Evolutionary conservation across 2,329 filamentous ascomycete species (phyloP), one percentile per base, ranked within the genome.

Genomic region (Xylariaceae sp.): DNA sequence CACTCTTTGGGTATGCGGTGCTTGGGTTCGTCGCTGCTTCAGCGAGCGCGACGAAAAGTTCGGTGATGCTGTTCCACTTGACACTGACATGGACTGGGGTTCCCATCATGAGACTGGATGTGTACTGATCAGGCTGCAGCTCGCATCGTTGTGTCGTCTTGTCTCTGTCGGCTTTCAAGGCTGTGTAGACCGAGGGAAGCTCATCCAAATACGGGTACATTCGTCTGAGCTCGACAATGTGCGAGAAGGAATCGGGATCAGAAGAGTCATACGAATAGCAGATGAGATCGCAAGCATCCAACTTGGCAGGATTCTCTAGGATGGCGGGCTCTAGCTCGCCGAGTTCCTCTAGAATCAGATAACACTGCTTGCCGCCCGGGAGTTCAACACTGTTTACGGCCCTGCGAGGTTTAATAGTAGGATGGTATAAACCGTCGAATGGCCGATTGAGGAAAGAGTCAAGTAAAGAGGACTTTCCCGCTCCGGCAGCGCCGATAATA

Each of bases 191-290:
- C 7, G 90, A 88, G 0, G 94, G 94, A 34, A 99, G 78, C n/a
- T 90, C 87, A 71, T 96, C 89, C 2, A 99, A 82, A 57, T 94
- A 88, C 0, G 91, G 86, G 66, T 93, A 89, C 68, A 87, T 89
- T 57, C 84, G 82, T 49, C 92, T 87, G 53, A 97, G 79, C 15
- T 89, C 83, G 44, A 93, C 89, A 56, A 99, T 91, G 70, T 97
- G 92, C 1, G 89, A 86, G 74, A 99, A 99, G 3, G 91, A 96
- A 73, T 97, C 92, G 0, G 94, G 93, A 63, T 99, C 92, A 1
- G 92, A 95, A 1, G 93, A 97, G 76, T 99, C 94, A 75, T 97
- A 99, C 0, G 91, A 88, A 75, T 96, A 97, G 75, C 93, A 96
- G 51, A 99, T 83, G 23, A 99, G 82, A 74, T 99, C 94, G 74